Evolutionary conservation across 1,284 basidiomycete species (phyloP).

Genomic region (Tausonia pullulans): DNA sequence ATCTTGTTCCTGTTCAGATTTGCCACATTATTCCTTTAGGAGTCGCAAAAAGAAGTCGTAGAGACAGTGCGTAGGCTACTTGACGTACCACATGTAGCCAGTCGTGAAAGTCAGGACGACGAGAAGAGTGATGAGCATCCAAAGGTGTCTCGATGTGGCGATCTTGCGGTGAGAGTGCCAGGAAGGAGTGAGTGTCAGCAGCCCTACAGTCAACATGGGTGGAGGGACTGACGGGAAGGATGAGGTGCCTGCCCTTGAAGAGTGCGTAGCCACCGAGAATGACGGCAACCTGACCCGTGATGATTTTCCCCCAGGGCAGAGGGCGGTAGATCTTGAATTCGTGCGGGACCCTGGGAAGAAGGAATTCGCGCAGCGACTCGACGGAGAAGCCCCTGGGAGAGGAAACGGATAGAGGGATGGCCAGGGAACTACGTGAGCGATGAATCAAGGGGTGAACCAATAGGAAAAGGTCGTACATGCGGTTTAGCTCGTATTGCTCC

Average conservation of each 20-base stretch:
- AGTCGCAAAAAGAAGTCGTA: too few species aligned
- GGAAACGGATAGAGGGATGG: conserved; percentile 1
- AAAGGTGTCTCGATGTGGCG: conserved; percentile 50
- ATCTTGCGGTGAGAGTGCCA: conserved; percentile 45
- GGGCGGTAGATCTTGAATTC: conserved; percentile 32
- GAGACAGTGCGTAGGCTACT: too few species aligned
- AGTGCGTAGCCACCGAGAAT: conserved; percentile 20
- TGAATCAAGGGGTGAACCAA: conserved; percentile 6
- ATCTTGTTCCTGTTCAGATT: conserved; percentile 51
- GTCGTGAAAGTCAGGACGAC: conserved; percentile 71
- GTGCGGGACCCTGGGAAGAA: conserved; percentile 51
- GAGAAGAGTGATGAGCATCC: conserved; percentile 52
- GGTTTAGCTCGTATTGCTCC: conserved; percentile 62
- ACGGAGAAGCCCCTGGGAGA: conserved; percentile 62
- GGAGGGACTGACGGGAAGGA: conserved; percentile 45
- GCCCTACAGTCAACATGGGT: background rate
- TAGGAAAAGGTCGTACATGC: conserved; percentile 39
- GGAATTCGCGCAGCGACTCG: conserved; percentile 58
- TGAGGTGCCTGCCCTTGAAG: conserved; percentile 53
- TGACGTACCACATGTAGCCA: conserved; percentile 73
- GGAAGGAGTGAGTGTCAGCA: background rate
- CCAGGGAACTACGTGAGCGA: background rate
- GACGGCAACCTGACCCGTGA: conserved; percentile 14
- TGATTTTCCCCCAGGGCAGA: conserved; percentile 23
- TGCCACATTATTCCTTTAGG: too few species aligned